Base-by-base conservation (phyloP, 202 grass and related monocot species). In the Cymbopogon flexuosus region DNA sequence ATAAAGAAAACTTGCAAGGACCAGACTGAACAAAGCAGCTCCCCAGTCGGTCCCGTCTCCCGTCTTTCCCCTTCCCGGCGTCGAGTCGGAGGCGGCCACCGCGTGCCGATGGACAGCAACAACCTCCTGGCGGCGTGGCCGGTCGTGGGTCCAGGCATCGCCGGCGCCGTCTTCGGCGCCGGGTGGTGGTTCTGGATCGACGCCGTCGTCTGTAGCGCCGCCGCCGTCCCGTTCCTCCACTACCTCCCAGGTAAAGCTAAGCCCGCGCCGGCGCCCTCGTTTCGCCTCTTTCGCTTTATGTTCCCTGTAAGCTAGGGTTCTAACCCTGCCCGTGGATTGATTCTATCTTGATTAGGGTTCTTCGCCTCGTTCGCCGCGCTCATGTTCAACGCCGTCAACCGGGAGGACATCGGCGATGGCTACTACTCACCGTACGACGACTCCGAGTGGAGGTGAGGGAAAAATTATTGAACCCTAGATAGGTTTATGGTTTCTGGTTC, bases 131-230 rank as follows among this genome's bases (percentile, higher is more conserved):
- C 85, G 41, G 59, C 89, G 74, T 97, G 89, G 94, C 83, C 42
- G 33, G 33, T 88, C 73, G 52, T 89, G 27, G 91, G 85, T 4
- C 94, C 91, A 5, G 89, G 91, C 3, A 8, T 93, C 42, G 70
- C 94, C 24, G 91, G 91, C 36, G 91, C 91, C 33, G 83, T 97
- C 3, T 97, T 97, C 59, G 94, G 89, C 14, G 89, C 75, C 2
- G 94, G 83, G 0, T 97, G 91, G 94, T 93, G 91, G 94, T 92
- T 97, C 70, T 97, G 91, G 94, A 85, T 93, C 87, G 89, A 97
- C 73, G 87, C 91, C 72, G 91, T 97, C 70, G 89, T 93, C 81
- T 97, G 94, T 70, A 97, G 91, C 67, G 78, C 87, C 59, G 85
- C 85, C 15, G 85, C 83, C 80, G 81, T 92, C 65, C 87, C 91